Conservation (phyloP, 345 rosid species). For the Gossypium australe region DNA sequence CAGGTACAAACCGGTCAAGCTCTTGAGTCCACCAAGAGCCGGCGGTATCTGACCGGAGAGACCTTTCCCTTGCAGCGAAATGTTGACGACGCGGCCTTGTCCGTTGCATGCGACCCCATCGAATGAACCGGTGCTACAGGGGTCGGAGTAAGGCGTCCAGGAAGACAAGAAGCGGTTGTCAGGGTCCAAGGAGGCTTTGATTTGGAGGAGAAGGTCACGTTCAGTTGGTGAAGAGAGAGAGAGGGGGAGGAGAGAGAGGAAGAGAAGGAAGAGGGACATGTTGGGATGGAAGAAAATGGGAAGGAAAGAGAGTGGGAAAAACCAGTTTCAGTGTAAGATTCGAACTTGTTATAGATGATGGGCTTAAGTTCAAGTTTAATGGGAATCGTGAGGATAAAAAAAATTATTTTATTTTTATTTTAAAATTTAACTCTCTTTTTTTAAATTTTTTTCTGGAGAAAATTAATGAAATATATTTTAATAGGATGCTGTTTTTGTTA, state of each 20-base stretch:
- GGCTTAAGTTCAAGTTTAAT: neutral
- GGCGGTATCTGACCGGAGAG: conserved; percentile 71
- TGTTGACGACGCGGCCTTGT: conserved; percentile 59
- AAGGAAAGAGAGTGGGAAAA: conserved; percentile 28
- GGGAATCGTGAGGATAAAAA: neutral
- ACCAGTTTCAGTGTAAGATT: neutral
- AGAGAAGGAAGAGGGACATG: conserved; percentile 39
- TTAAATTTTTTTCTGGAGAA: neutral
- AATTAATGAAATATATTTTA: neutral
- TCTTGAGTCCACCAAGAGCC: conserved; percentile 59
- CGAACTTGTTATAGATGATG: conserved; percentile 5
- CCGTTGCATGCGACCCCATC: conserved; percentile 87
- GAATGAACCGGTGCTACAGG: conserved; percentile 54
- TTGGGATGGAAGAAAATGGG: conserved; percentile 37
- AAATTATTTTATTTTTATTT: neutral
- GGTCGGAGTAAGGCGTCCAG: conserved; percentile 54
- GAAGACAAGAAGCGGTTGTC: conserved; percentile 57
- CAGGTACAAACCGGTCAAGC: conserved; percentile 84
- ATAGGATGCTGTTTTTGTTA: neutral
- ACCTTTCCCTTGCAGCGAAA: conserved; percentile 90
- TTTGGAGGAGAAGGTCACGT: conserved; percentile 55
- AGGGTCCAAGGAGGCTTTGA: conserved; percentile 85
- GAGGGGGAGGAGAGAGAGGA: conserved; percentile 24
- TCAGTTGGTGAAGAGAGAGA: conserved; percentile 49
- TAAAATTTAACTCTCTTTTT: neutral